Evolutionary conservation across 1,284 basidiomycete genomes (phyloP).

Genomic region (Afroboletus lepidellus): DNA sequence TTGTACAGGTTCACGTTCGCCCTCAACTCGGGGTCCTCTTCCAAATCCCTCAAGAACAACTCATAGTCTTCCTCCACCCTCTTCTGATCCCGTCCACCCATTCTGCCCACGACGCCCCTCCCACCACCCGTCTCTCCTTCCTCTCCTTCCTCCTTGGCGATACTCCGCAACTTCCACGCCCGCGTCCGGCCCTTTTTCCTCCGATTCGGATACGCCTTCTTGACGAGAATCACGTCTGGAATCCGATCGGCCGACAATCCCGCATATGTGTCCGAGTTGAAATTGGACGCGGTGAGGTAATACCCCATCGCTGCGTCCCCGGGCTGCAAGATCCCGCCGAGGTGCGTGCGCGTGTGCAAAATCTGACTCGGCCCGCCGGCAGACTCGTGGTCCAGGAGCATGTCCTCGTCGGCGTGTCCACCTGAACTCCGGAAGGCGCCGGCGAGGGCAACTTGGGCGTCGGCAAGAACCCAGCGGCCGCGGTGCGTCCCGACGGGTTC

Average conservation of each 20-base stretch:
- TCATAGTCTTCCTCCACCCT: constrained; percentile 98
- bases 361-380: constrained; percentile 69
- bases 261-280: constrained; percentile 88
- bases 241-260: constrained; percentile 70
- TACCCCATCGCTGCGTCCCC: constrained; percentile 94
- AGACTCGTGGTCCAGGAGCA: constrained; percentile 59
- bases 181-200: constrained; percentile 88
- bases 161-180: constrained; percentile 88
- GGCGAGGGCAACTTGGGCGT: constrained; percentile 90
- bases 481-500: constrained; percentile 74
- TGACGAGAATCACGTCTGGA: constrained; percentile 91
- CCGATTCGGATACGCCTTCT: constrained; percentile 94
- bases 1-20: constrained; percentile 89
- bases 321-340: constrained; percentile 92
- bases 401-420: constrained; percentile 41
- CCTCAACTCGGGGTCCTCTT: constrained; percentile 95
- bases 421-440: constrained; percentile 65
- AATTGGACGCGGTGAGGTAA: constrained; percentile 87
- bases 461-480: constrained; percentile 84
- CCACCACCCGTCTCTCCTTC: constrained; percentile 73
- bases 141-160: constrained; percentile 91
- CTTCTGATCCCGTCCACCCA: constrained; percentile 88
- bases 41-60: constrained; percentile 90
- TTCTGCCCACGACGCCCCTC: constrained; percentile 83
- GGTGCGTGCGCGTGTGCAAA: constrained; percentile 94